Percentiles rank a stretch among this genome's conserved stretches.
Evolutionary conservation across 129 eudicot genomes (phyloP).

Genomic region (Lactuca sativa): DNA sequence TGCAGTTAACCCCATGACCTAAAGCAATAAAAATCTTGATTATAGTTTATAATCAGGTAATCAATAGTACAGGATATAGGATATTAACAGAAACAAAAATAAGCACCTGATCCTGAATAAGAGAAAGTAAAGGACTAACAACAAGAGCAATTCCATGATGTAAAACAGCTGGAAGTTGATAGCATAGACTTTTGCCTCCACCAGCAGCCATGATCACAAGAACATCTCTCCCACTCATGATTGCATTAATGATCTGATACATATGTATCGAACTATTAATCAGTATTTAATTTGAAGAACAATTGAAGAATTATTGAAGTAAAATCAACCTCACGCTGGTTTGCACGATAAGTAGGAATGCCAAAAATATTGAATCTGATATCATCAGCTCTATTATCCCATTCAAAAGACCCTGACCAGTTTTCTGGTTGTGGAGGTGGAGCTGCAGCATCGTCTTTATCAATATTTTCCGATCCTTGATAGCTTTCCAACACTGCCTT

Average conservation of each 20-base stretch:
- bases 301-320: background rate
- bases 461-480: conserved; percentile 42
- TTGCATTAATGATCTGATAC: conserved; percentile 81
- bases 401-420: conserved; percentile 84
- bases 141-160: conserved; percentile 79
- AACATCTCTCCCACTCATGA: conserved; percentile 92
- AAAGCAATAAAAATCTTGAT: conserved; percentile 29
- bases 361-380: conserved; percentile 80
- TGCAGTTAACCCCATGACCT: conserved; percentile 99
- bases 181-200: conserved; percentile 99
- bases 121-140: conserved; percentile 96
- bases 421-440: conserved; percentile 46
- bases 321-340: conserved; percentile 76
- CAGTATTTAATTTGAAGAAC: background rate
- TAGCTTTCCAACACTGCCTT: conserved; percentile 61
- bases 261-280: background rate
- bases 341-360: conserved; percentile 83
- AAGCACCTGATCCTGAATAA: conserved; percentile 94
- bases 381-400: conserved; percentile 87
- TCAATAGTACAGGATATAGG: background rate
- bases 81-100: conserved; percentile 11
- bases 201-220: conserved; percentile 99
- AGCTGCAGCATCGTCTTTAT: conserved; percentile 36
- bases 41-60: background rate
- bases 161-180: conserved; percentile 97